Base-by-base conservation (phyloP, 805 yeast species). In the Priceomyces medius region DNA sequence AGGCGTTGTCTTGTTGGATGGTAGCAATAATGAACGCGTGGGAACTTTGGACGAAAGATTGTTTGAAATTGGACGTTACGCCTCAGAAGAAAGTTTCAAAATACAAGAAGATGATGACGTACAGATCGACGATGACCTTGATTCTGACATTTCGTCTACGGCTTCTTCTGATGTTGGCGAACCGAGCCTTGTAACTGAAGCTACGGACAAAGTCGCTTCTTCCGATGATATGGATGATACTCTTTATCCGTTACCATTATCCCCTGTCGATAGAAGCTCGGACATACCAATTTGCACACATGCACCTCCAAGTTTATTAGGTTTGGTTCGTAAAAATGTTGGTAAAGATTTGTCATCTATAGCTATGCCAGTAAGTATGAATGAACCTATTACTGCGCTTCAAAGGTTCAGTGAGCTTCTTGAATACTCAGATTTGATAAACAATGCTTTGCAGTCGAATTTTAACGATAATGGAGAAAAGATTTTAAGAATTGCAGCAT, bases 281-380 rank as follows among this genome's bases (percentile, higher is more conserved):
- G 85, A 79, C 44, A 71, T 90, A 12, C 74, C 72, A 3, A 68
- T 68, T n/a, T 76, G 87, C 40, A 69, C 66, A 0, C 74, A 81
- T 24, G 66, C 80, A 0, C 98, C 98, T 2, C 97, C 97, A 8
- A 84, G 93, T 47, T 62, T 91, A 26, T 67, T 91, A 41, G 76
- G 88, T 1, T 79, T 89, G 52, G 72, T 93, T 37, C 76, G 96
- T 43, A 90, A 90, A 60, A 89, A 88, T 51, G 93, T 91, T 8
- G 97, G 97, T 16, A 91, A 90, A 56, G 98, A 91, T 61, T 60
- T 93, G 43, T 74, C 89, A 0, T 74, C 88, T 1, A 77, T 90
- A 34, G 82, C 96, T 0, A 89, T 91, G 90, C 99, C 99, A 1
- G 96, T 93, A 6, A 82, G 93, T 1, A 77, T 89, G 41, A 93